Evolutionary conservation across 768 basidiomycete genomes (phyloP).

Genomic region (Auriculariales sp.): DNA sequence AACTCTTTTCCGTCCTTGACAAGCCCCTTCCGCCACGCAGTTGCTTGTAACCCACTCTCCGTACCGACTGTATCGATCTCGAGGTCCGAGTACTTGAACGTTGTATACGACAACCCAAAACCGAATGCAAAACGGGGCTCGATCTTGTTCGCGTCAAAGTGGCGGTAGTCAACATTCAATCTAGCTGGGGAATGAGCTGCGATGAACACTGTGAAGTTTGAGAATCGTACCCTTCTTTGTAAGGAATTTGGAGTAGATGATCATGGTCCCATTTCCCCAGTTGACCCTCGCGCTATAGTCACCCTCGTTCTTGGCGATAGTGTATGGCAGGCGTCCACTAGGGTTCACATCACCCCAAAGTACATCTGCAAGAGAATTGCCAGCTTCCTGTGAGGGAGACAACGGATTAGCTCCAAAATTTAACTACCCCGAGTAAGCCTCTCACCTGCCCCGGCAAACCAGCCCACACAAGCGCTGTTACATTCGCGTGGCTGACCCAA

Average conservation of each 20-base stretch:
- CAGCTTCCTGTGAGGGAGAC: conserved; percentile 37
- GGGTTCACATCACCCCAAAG: conserved; percentile 59
- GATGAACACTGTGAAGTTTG: not conserved
- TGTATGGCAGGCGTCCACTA: conserved; percentile 58
- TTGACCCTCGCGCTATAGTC: conserved; percentile 46
- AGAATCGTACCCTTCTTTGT: conserved; percentile 32
- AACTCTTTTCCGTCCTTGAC: not conserved
- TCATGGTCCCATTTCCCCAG: conserved; percentile 13
- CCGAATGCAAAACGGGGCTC: conserved; percentile 55
- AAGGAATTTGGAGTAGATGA: conserved; percentile 32
- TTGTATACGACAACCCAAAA: conserved; percentile 77
- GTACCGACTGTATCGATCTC: conserved; percentile 21
- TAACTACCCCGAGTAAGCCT: not conserved
- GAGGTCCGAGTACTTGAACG: conserved; percentile 55
- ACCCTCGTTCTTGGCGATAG: conserved; percentile 46
- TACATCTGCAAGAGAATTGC: conserved; percentile 56
- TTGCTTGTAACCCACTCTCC: conserved; percentile 5
- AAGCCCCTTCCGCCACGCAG: not conserved
- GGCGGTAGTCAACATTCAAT: conserved; percentile 22
- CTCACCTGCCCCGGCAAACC: conserved; percentile 34
- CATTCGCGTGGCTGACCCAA: conserved; percentile 24
- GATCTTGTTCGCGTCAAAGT: conserved; percentile 42
- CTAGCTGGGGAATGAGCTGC: not conserved
- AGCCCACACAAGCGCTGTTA: conserved; percentile 39
- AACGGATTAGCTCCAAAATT: not conserved